Evolutionary conservation across 2,329 filamentous ascomycete genomes (phyloP).

Genomic region (Diplodia scrobiculata): DNA sequence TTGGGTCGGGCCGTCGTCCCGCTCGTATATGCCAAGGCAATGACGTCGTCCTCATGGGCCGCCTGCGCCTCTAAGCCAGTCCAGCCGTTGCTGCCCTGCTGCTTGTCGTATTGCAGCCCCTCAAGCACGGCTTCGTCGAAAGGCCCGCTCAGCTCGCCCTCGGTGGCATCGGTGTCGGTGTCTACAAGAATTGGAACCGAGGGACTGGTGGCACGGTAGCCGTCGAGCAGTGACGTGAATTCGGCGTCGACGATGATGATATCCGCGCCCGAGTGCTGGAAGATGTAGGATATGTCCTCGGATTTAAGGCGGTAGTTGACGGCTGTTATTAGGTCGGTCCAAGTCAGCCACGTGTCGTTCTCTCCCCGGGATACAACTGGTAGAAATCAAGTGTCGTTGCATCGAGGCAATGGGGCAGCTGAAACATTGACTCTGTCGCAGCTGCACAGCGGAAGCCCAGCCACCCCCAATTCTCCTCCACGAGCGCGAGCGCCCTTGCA

Average conservation of each 20-base stretch:
- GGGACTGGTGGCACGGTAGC: constrained; percentile 63
- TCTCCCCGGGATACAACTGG: background rate
- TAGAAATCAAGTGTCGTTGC: background rate
- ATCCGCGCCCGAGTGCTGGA: constrained; percentile 84
- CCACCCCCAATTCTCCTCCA: background rate
- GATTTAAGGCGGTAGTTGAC: constrained; percentile 75
- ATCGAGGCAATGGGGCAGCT: background rate
- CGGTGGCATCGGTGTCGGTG: constrained; percentile 75
- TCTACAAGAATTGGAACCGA: constrained; percentile 75
- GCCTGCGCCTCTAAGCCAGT: constrained; percentile 69
- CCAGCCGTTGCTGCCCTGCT: constrained; percentile 73
- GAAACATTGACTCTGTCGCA: background rate
- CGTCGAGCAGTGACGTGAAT: constrained; percentile 69
- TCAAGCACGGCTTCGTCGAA: constrained; percentile 84
- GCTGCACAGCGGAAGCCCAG: background rate
- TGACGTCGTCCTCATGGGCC: constrained; percentile 73
- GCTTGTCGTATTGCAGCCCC: constrained; percentile 70
- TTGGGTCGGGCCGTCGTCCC: constrained; percentile 91
- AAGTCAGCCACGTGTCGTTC: background rate
- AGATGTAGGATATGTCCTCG: constrained; percentile 88
- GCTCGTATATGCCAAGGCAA: constrained; percentile 90
- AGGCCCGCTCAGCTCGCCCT: constrained; percentile 72
- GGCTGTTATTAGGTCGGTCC: constrained; percentile 40
- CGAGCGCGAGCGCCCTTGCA: background rate
- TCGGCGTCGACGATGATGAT: constrained; percentile 84